Evolutionary conservation across 1,284 basidiomycete species (phyloP).

Genomic region (Malassezia obtusa): DNA sequence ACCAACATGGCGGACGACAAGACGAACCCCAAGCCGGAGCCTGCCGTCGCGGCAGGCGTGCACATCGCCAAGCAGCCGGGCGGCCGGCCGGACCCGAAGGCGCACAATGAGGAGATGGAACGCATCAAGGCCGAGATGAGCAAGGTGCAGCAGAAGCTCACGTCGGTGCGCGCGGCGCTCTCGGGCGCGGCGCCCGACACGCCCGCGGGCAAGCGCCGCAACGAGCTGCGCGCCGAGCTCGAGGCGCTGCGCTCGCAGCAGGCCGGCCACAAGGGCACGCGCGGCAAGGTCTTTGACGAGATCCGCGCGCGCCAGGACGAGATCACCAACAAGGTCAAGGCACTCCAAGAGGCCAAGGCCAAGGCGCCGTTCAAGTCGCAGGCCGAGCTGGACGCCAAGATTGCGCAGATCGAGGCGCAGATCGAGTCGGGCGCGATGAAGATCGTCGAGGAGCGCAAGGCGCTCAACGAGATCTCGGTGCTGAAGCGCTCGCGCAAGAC

Average conservation of each 20-base stretch:
- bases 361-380: slow-evolving; percentile 77
- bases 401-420: slow-evolving; percentile 63
- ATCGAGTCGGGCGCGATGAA: slow-evolving; percentile 87
- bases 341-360: slow-evolving; percentile 68
- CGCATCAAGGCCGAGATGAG: slow-evolving; percentile 37
- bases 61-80: slow-evolving; percentile 40
- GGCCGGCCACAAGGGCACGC: slow-evolving; percentile 64
- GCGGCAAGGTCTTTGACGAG: slow-evolving; percentile 71
- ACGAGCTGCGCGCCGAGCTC: slow-evolving; percentile 68
- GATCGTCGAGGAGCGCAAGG: slow-evolving; percentile 89
- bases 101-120: slow-evolving; percentile 42
- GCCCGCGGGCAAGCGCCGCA: slow-evolving; percentile 62
- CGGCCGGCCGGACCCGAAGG: slow-evolving; percentile 38
- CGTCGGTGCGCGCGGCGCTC: slow-evolving; percentile 62
- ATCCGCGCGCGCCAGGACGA: slow-evolving; percentile 70
- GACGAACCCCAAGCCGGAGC: background rate
- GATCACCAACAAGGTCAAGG: slow-evolving; percentile 81
- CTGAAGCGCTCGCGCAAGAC: slow-evolving; percentile 46
- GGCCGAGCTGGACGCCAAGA: slow-evolving; percentile 76
- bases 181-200: slow-evolving; percentile 36
- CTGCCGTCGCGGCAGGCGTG: slow-evolving; percentile 14
- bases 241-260: slow-evolving; percentile 71
- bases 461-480: slow-evolving; percentile 76
- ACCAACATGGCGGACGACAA: slow-evolving; percentile 1
- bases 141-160: slow-evolving; percentile 42